Percentiles rank a stretch among this genome's conserved stretches.
Evolutionary conservation across 768 basidiomycete genomes (phyloP).

Genomic region (Kwoniella heveanensis): DNA sequence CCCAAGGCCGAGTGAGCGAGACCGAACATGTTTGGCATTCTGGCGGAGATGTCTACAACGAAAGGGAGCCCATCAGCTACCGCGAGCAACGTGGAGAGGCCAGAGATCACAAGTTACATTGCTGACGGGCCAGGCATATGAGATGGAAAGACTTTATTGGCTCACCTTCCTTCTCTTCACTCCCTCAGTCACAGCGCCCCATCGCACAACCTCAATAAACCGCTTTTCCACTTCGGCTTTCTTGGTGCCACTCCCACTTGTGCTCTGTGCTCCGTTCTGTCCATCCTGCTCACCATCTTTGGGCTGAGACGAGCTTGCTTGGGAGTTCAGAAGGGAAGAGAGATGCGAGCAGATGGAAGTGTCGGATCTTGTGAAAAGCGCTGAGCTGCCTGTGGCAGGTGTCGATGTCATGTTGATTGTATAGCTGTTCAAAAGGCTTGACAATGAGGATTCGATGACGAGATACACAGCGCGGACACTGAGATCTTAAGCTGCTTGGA

Average conservation of each 20-base stretch:
- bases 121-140: no score
- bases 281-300: background rate
- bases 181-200: conserved; percentile 34
- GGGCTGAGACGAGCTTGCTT: background rate
- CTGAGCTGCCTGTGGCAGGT: conserved; percentile 1
- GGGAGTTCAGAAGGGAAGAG: conserved; percentile 10
- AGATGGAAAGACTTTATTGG: background rate
- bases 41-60: conserved; percentile 29
- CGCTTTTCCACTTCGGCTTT: conserved; percentile 26
- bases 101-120: no score
- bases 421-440: background rate
- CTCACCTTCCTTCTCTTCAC: conserved; percentile 35
- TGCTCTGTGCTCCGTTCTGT: background rate
- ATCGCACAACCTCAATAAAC: conserved; percentile 33
- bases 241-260: background rate
- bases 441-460: no score
- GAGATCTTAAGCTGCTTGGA: no score
- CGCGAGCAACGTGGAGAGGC: background rate
- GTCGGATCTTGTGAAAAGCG: conserved; percentile 24
- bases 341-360: conserved; percentile 41
- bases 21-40: conserved; percentile 34
- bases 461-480: no score
- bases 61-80: background rate
- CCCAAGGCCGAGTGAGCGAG: conserved; percentile 33
- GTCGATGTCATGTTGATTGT: conserved; percentile 3